Evolutionary conservation across 2,329 filamentous ascomycete genomes (phyloP).

Genomic region (Spiromastix sp.): DNA sequence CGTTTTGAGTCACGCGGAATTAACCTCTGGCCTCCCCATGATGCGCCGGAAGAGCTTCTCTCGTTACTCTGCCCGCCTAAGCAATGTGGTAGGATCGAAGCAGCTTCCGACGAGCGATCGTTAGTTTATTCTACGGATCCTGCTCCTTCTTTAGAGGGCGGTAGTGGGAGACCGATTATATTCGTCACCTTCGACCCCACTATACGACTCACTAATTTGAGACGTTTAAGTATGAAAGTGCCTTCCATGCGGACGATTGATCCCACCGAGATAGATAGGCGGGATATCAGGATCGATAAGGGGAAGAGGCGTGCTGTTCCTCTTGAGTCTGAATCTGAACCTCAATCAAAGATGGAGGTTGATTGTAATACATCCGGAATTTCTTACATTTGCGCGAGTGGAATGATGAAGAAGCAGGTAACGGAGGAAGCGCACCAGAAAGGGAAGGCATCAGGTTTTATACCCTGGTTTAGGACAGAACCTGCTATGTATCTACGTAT

Average conservation of each 20-base stretch:
- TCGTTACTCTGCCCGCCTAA: slow-evolving; percentile 29
- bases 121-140: slow-evolving; percentile 11
- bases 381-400: too few species aligned
- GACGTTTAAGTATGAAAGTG: slow-evolving; percentile 3
- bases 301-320: not conserved
- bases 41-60: slow-evolving; percentile 27
- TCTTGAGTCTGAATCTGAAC: not conserved
- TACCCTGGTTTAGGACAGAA: slow-evolving; percentile 10
- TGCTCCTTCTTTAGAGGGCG: too few species aligned
- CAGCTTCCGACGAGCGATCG: slow-evolving; percentile 11
- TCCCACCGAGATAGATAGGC: slow-evolving; percentile 3
- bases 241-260: not conserved
- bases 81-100: slow-evolving; percentile 15
- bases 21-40: slow-evolving; percentile 31
- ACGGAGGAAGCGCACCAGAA: not conserved
- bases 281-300: slow-evolving; percentile 1
- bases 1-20: slow-evolving; percentile 29
- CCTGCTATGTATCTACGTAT: slow-evolving; percentile 10
- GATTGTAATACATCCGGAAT: too few species aligned
- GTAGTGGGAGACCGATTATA: slow-evolving; percentile 9
- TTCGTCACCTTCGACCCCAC: slow-evolving; percentile 13
- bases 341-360: not conserved
- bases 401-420: too few species aligned
- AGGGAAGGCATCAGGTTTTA: not conserved
- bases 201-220: slow-evolving; percentile 9